These are phyloP conservation scores for Bacterosira constricta DNA, from an alignment of 108 stramenopile genomes.

Conservation along the genomic window DNA sequence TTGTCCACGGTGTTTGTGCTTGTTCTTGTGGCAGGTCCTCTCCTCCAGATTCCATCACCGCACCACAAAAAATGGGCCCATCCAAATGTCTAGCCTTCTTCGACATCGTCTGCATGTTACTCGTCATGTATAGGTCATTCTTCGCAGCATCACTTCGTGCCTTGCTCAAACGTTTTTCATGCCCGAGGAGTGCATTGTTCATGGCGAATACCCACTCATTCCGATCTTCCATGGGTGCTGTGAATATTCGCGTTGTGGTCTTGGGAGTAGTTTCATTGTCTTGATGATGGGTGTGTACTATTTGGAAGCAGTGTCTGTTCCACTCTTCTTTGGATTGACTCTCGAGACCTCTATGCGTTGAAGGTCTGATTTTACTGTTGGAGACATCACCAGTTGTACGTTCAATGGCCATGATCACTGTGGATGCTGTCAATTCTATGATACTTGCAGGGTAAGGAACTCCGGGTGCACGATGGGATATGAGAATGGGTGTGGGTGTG, in stretches of 20 bases:
- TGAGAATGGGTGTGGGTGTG: slow-evolving; percentile 57
- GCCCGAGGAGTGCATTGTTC: slow-evolving; percentile 49
- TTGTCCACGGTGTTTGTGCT: too few relatives aligned
- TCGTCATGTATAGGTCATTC: too few relatives aligned
- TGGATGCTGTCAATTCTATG: slow-evolving; percentile 48
- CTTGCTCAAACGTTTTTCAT: slow-evolving; percentile 46
- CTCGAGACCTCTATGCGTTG: neutral
- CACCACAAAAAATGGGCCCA: too few relatives aligned
- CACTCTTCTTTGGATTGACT: slow-evolving; percentile 21
- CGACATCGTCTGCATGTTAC: too few relatives aligned
- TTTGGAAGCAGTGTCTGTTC: slow-evolving; percentile 57
- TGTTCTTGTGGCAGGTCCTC: too few relatives aligned
- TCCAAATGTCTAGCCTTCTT: too few relatives aligned
- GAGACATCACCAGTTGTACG: slow-evolving; percentile 12
- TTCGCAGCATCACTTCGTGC: neutral
- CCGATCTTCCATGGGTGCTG: slow-evolving; percentile 53
- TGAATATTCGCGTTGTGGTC: slow-evolving; percentile 52
- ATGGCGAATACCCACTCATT: slow-evolving; percentile 71
- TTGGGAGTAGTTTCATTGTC: neutral
- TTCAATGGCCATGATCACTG: slow-evolving; percentile 62
- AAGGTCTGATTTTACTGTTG: neutral
- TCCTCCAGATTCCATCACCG: too few relatives aligned
- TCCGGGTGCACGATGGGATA: slow-evolving; percentile 23
- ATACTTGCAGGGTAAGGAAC: neutral
- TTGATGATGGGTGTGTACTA: slow-evolving; percentile 42